Base-by-base conservation (phyloP, 768 basidiomycete genomes). In the Jaapia argillacea region DNA sequence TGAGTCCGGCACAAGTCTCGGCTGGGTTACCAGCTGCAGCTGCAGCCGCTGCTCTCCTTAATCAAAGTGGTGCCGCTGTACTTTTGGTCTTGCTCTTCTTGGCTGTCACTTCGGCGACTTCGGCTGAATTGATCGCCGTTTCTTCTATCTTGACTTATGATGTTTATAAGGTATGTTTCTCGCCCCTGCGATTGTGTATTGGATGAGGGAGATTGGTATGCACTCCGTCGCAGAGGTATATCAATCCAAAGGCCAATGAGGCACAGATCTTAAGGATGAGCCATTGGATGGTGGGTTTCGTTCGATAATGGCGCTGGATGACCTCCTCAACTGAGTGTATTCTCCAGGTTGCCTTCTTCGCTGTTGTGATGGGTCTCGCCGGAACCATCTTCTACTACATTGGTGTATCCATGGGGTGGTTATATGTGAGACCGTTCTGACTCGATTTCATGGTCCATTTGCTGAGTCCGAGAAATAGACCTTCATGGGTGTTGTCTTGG, bases 401-500 rank as follows among this genome's bases (percentile, higher is more conserved):
- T 49, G 90, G 90, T 5, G 80, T 93, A 22, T 87, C 84, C 22
- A 84, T 93, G 84, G 90, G 90, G 18, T 93, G 89, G 87, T 79
- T 93, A 43, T 92, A 92, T 51, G 83, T 87, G 50, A 40, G 81
- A 70, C n/a, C n/a, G n/a, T n/a, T n/a, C n/a, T n/a, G n/a, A n/a
- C n/a, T n/a, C n/a, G n/a, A n/a, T n/a, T n/a, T n/a, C n/a, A n/a
- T n/a, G n/a, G n/a, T n/a, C n/a, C n/a, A n/a, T n/a, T n/a, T n/a
- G n/a, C n/a, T n/a, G n/a, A n/a, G n/a, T n/a, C n/a, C n/a, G n/a
- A n/a, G n/a, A n/a, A 12, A n/a, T 45, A 86, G 85, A 85, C 81
- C 4, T 87, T 88, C 61, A 89, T 89, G 86, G 88, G 89, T 2
- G 83, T 87, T 40, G 75, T 88, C 28, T 72, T 90, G 10, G 88